Percentiles rank a stretch among this genome's conserved stretches.
Conservation (phyloP, 148 eudicot species). For the Persicaria maculosa region DNA sequence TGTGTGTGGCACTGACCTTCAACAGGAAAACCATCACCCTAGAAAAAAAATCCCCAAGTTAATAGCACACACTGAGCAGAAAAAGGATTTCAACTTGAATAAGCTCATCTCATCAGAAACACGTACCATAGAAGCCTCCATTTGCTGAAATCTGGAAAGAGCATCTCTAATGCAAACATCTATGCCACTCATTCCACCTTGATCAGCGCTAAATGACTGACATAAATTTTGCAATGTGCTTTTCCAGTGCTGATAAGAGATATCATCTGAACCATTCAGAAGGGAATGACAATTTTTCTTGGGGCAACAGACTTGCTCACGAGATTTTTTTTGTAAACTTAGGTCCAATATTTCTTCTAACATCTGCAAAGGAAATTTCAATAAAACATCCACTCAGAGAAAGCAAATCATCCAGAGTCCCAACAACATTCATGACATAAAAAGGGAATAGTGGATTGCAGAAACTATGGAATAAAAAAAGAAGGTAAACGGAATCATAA, state of each 20-base stretch:
- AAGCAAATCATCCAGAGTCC: not conserved
- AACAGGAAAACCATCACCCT: constrained; percentile 21
- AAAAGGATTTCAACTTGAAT: not conserved
- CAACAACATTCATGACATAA: not conserved
- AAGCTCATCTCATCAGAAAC: not conserved
- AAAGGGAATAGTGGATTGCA: not conserved
- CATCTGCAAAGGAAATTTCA: constrained; percentile 26
- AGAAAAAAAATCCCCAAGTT: constrained; percentile 23
- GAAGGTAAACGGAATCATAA: not conserved
- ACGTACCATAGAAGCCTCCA: constrained; percentile 33
- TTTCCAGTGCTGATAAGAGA: constrained; percentile 34
- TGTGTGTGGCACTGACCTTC: constrained; percentile 27
- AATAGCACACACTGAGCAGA: not conserved
- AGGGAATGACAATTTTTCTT: constrained; percentile 28
- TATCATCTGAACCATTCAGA: constrained; percentile 36
- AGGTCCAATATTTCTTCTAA: constrained; percentile 19
- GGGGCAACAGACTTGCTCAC: constrained; percentile 29
- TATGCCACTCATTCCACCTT: constrained; percentile 42
- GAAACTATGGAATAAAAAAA: not conserved
- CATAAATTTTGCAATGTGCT: constrained; percentile 38
- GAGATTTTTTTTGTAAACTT: constrained; percentile 20
- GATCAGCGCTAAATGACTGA: constrained; percentile 35
- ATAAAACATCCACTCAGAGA: constrained; percentile 8
- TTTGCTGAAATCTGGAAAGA: constrained; percentile 24
- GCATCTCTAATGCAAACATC: constrained; percentile 11